Evolutionary conservation across 208 protist species (phyloP).

Genomic region (Lotmaria passim): DNA sequence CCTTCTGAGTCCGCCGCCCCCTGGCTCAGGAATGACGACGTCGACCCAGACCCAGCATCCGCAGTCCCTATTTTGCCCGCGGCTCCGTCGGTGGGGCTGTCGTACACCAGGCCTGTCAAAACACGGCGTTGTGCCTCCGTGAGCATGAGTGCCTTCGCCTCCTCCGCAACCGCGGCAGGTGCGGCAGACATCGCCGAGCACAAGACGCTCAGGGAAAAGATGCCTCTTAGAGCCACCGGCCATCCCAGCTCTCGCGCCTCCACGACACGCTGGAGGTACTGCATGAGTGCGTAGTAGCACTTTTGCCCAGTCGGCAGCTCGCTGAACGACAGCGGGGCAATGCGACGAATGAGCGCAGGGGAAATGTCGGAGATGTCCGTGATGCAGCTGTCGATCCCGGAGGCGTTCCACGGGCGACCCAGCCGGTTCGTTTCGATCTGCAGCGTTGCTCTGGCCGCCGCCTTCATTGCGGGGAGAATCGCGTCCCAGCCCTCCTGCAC

Average conservation of each 20-base stretch:
- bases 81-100: neutral
- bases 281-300: constrained; percentile 70
- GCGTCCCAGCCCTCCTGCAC: constrained; percentile 58
- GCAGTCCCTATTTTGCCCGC: neutral
- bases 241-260: constrained; percentile 67
- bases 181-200: constrained; percentile 26
- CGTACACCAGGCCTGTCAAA: constrained; percentile 18
- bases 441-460: constrained; percentile 33
- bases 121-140: constrained; percentile 26
- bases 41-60: neutral
- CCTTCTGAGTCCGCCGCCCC: neutral
- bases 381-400: constrained; percentile 61
- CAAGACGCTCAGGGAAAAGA: constrained; percentile 69
- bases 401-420: constrained; percentile 53
- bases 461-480: constrained; percentile 46
- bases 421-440: constrained; percentile 73
- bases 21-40: neutral
- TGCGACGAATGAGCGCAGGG: constrained; percentile 44
- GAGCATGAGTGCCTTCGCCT: constrained; percentile 13
- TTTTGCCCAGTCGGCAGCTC: constrained; percentile 59
- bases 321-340: constrained; percentile 69
- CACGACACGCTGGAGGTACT: constrained; percentile 65
- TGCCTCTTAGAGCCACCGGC: constrained; percentile 58
- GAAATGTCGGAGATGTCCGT: constrained; percentile 41
- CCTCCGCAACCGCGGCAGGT: constrained; percentile 6